Evolutionary conservation across 306 rosid genomes (phyloP).

Genomic region (Mucuna pruriens): DNA sequence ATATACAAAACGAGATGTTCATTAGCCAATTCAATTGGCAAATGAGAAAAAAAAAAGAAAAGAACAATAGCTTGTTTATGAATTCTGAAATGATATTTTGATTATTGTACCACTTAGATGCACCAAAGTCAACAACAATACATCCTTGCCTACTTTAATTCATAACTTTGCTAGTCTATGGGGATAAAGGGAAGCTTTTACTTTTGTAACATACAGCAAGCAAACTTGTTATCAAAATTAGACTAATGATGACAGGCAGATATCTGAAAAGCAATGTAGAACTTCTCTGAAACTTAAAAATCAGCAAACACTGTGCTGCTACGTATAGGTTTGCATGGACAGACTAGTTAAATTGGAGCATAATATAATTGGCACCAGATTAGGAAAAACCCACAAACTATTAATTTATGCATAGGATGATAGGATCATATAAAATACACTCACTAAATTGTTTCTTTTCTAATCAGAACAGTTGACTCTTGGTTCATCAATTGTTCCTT

Average conservation of each 20-base stretch:
- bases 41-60: background rate
- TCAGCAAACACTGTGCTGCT: conserved; percentile 21
- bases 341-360: conserved; percentile 17
- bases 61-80: background rate
- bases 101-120: background rate
- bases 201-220: background rate
- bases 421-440: background rate
- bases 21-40: background rate
- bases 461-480: background rate
- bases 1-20: background rate
- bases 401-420: background rate
- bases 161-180: background rate
- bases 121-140: background rate
- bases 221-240: background rate
- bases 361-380: background rate
- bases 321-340: background rate
- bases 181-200: background rate
- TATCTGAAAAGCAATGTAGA: conserved; percentile 23
- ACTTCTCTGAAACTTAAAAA: conserved; percentile 16
- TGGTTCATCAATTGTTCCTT: background rate
- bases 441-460: background rate
- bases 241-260: conserved; percentile 1
- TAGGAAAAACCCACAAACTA: background rate
- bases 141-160: background rate
- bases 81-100: background rate